Evolutionary conservation across 805 yeast species (phyloP).

Genomic region (Saccharomyces paradoxus): DNA sequence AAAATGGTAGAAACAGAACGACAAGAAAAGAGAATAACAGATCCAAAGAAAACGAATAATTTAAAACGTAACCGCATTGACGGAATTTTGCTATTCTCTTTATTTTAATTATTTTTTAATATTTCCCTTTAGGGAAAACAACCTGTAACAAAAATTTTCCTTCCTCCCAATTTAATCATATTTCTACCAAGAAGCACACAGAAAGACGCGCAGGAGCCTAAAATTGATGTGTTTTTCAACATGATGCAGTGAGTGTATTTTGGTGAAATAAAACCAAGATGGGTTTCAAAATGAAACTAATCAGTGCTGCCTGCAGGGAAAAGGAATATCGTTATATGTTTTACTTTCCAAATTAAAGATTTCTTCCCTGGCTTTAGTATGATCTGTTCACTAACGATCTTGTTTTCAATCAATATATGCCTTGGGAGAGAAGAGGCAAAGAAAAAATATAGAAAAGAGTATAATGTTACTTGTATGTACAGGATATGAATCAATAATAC

Average conservation of each 20-base stretch:
- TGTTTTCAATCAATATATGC: neutral
- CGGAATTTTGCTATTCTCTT: neutral
- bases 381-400: neutral
- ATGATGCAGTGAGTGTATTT: neutral
- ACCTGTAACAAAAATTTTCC: neutral
- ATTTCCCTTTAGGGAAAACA: neutral
- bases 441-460: neutral
- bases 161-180: neutral
- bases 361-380: neutral
- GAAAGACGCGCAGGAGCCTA: neutral
- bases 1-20: neutral
- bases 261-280: neutral
- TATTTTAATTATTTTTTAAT: neutral
- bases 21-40: neutral
- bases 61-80: neutral
- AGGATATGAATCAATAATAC: conserved; percentile 1
- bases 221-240: neutral
- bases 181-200: neutral
- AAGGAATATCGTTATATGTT: neutral
- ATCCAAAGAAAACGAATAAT: neutral
- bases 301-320: neutral
- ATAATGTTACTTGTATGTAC: neutral
- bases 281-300: neutral
- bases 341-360: neutral
- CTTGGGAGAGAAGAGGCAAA: neutral